A percentile compares a stretch with the other conserved stretches of the same genome.
Evolutionary conservation across 192 early-diverging fungal species (phyloP).

Genomic region (Linnemannia zychae): DNA sequence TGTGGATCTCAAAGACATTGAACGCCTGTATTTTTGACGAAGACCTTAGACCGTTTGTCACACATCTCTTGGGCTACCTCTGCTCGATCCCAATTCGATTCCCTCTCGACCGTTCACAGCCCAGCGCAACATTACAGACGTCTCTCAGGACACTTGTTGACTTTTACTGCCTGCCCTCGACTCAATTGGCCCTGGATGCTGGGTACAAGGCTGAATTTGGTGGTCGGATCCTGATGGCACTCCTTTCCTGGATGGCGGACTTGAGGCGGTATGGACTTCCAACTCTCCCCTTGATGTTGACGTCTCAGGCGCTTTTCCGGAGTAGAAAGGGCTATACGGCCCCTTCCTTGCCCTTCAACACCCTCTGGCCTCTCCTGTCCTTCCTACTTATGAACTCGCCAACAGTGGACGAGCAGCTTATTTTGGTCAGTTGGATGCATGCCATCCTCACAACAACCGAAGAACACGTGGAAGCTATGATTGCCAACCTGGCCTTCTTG

Average conservation of each 20-base stretch:
- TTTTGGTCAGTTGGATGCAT: conserved; percentile 56
- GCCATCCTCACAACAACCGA: conserved; percentile 2
- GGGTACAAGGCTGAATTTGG: conserved; percentile 31
- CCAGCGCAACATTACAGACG: conserved; percentile 27
- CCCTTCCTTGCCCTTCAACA: conserved; percentile 33
- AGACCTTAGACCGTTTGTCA: conserved; percentile 18
- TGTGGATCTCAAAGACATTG: conserved; percentile 42
- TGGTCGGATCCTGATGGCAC: conserved; percentile 18
- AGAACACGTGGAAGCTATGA: conserved; percentile 20
- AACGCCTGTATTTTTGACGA: conserved; percentile 31
- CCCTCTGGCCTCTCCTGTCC: conserved; percentile 59
- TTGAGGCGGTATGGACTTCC: conserved; percentile 38
- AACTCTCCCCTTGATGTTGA: conserved; percentile 28
- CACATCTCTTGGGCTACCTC: conserved; percentile 38
- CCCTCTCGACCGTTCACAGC: conserved; percentile 32
- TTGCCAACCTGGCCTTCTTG: conserved; percentile 59
- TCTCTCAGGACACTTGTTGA: conserved; percentile 30
- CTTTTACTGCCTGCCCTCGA: conserved; percentile 39
- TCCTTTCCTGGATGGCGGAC: conserved; percentile 41
- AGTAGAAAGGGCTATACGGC: conserved; percentile 22
- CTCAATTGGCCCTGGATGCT: conserved; percentile 21
- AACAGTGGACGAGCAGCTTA: conserved; percentile 60
- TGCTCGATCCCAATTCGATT: conserved; percentile 30
- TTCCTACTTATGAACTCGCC: conserved; percentile 60
- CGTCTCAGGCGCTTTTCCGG: conserved; percentile 21